Base-by-base conservation (phyloP, 164 flowering plant species). In the Kingdonia uniflora region DNA sequence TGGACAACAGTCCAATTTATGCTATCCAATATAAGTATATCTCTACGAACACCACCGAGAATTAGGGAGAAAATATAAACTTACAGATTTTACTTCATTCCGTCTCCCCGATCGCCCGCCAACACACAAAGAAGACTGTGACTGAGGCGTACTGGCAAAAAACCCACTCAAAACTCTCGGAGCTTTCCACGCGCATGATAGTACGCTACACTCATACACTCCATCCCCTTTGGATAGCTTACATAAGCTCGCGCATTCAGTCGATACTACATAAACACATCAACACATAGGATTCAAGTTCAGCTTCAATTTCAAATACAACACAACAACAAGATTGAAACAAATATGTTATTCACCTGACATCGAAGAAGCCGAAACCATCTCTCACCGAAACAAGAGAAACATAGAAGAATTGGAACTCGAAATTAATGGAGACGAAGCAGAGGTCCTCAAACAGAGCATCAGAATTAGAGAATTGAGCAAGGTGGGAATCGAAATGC, bases 181-280 rank as follows among this genome's bases (percentile, higher is more conserved):
- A 61, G 99, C 95, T 64, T 83, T 88, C 87, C 92, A 86, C 2
- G 99, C 94, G 56, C 99, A 92, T 0, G 92, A 84, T 2, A 85
- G 64, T 19, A 68, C 71, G 51, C 74, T 84, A 60, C 96, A 85
- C 49, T 92, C 95, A 52, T 73, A 69, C 58, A 75, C 76, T 15
- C 68, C 81, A 49, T 78, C 89, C 42, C 87, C 89, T 63, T 72
- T 77, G 41, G 73, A 55, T 20, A 77, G 54, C 68, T 82, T 88
- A 67, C 91, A 92, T 24, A 79, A 42, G 56, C 72, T 92, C 80
- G 82, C 81, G 57, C 95, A 88, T 74, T 86, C 95, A 24, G 84
- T 68, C 39, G 94, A 76, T 37, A 85, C 96, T 86, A 65, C 82
- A 63, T n/a, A n/a, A n/a, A n/a, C n/a, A n/a, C n/a, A n/a, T n/a